Evolutionary conservation across 2,329 filamentous ascomycete species (phyloP), one percentile per base, ranked within the genome.

Genomic region (Talaromyces sp.): DNA sequence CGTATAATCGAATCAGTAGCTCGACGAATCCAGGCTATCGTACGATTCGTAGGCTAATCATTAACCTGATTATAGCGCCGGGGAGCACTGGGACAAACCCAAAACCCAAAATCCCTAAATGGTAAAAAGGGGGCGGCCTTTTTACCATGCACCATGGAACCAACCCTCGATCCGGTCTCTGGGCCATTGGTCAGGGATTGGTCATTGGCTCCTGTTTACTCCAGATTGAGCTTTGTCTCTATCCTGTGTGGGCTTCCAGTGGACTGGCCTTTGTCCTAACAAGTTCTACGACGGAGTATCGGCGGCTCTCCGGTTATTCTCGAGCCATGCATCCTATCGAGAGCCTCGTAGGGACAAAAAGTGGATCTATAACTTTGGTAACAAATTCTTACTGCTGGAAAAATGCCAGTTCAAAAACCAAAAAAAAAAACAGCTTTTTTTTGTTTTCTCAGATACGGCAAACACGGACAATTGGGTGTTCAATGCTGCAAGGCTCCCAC

Each of bases 401-500:
- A n/a, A n/a, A n/a, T n/a, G n/a, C n/a, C n/a, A n/a, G n/a, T 47
- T 45, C 51, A 39, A 17, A 37, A 17, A 9, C 14, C 17, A 19
- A 19, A 17, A 35, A 40, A 20, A 24, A 19, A 20, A 40, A 40
- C 22, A 13, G 3, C 11, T 14, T 27, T 27, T 42, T 37, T 47
- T 49, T 2, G n/a, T 9, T n/a, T 17, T 22, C 27, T 24, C 16
- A 41, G 60, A 58, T 57, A 61, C 55, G 57, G 55, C 56, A 30
- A 40, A 56, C 39, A 58, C 56, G 55, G 61, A 48, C 44, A 57
- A 32, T 30, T 40, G 17, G 39, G 43, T 55, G 35, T 47, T 54
- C 47, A 55, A 56, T 48, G 58, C 63, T 68, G 63, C 65, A 70
- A 60, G 62, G 57, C 62, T 65, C 63, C 59, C 57, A 62, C 46